A percentile compares a stretch with the other conserved stretches of the same genome.
Evolutionary conservation across 495 filamentous ascomycete species (phyloP).

Genomic region (Aspergillus conjunctus): DNA sequence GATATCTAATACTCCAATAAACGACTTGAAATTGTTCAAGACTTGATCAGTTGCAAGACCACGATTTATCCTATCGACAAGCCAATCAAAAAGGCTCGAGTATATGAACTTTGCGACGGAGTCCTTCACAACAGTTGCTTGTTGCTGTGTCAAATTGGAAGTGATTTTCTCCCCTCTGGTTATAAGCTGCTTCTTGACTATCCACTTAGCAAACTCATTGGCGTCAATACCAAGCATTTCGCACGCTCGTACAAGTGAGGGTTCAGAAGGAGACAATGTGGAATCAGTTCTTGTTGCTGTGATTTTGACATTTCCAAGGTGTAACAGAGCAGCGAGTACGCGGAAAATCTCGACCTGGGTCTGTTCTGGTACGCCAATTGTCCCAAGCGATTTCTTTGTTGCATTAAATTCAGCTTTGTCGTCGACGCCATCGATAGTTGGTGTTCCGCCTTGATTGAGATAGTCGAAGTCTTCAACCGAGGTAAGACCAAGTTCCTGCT

Average conservation of each 20-base stretch:
- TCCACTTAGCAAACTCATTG: constrained; percentile 95
- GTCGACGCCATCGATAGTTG: constrained; percentile 91
- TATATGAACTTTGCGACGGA: constrained; percentile 99
- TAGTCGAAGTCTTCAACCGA: constrained; percentile 92
- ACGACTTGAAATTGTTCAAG: constrained; percentile 76
- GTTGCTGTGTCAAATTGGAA: constrained; percentile 91
- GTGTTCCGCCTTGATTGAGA: constrained; percentile 91
- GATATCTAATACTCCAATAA: constrained; percentile 99
- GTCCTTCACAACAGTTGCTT: constrained; percentile 92
- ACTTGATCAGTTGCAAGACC: constrained; percentile 90
- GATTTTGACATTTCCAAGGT: constrained; percentile 96
- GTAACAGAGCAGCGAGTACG: constrained; percentile 86
- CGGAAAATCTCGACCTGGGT: constrained; percentile 87
- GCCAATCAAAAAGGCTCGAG: constrained; percentile 97
- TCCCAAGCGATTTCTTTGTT: constrained; percentile 80
- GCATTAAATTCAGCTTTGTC: constrained; percentile 92
- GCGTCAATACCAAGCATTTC: constrained; percentile 85
- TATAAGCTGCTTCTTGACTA: constrained; percentile 97
- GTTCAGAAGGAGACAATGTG: constrained; percentile 75
- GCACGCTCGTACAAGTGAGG: constrained; percentile 78
- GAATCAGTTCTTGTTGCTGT: constrained; percentile 87
- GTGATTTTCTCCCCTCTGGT: constrained; percentile 97
- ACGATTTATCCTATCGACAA: constrained; percentile 91
- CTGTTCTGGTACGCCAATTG: constrained; percentile 76
- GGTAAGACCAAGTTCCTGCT: constrained; percentile 71